Evolutionary conservation across 176 grass and related monocot species (phyloP), one percentile per base, ranked within the genome.

Genomic region (Oryza australiensis): DNA sequence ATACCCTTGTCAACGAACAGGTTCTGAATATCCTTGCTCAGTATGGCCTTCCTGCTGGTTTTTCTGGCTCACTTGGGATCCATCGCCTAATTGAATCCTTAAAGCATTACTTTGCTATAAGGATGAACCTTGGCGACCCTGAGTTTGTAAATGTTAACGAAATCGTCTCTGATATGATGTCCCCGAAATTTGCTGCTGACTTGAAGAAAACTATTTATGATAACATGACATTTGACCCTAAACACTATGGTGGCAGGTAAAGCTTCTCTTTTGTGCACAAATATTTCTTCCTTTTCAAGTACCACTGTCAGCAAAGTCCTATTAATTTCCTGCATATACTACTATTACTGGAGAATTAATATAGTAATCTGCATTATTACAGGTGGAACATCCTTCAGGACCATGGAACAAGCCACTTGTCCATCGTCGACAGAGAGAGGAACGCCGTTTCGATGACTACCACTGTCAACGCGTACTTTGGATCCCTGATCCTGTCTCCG

Each of bases 331-430:
- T 2, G 0, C 23, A 26, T 1, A 60, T 3, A 70, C 12, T 41
- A 12, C 18, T 45, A 24, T 23, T 41, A 12, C 18, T 45, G 14
- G 49, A 0, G 0, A 53, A 33, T 7, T 43, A 20, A 74, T 74
- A 8, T 53, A 27, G 2, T 23, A 30, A 55, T 9, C 34, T 68
- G 60, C 70, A 79, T 86, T 45, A 72, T 88, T 45, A 72, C 82
- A 98, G 95, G 88, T 94, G 92, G 92, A 93, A 98, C 81, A 91
- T 98, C 72, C 80, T 93, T 35, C 65, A 86, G 64, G 95, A 94
- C 59, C 95, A 98, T 40, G 95, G 95, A 55, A 98, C 95, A 38
- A 94, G 92, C 78, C 95, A 98, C 86, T 2, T 94, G 22, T 94
- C 90, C 37, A 67, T 94, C 40, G 79, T 98, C 22, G 95, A 98